Evolutionary conservation across 1,139 yeast species (phyloP).

Genomic region (Kodamaea sp.): DNA sequence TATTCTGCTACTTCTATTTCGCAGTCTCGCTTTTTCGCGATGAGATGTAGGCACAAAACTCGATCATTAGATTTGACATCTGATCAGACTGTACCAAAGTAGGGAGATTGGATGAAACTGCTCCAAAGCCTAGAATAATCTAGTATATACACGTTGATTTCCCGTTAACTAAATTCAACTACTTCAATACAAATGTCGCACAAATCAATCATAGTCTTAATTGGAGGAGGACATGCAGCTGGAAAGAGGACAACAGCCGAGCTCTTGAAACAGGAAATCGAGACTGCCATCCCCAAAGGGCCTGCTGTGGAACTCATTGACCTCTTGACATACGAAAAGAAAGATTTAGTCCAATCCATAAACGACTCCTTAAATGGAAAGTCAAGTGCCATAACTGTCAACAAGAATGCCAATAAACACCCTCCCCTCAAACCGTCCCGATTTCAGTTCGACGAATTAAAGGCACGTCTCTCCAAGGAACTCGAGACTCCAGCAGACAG

Average conservation of each 20-base stretch:
- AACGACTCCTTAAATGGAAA: constrained; percentile 1
- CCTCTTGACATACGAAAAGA: constrained; percentile 26
- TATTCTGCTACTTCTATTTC: no score
- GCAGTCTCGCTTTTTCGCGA: no score
- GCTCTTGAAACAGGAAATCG: constrained; percentile 31
- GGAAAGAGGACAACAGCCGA: constrained; percentile 53
- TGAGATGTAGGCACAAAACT: no score
- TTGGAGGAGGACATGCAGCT: constrained; percentile 78
- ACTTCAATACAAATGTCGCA: no score
- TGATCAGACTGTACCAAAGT: no score
- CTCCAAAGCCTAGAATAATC: no score
- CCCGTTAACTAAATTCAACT: no score
- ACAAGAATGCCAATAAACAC: constrained; percentile 17
- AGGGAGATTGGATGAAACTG: no score
- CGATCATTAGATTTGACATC: no score
- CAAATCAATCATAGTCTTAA: constrained; percentile 45
- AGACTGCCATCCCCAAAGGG: constrained; percentile 14
- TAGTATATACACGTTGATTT: no score
- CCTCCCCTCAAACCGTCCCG: constrained; percentile 42
- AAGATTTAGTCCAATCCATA: constrained; percentile 1
- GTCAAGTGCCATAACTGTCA: constrained; percentile 36
- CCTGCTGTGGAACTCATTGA: constrained; percentile 31
- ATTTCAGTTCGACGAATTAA: constrained; percentile 33
- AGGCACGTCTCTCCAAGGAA: constrained; percentile 16
- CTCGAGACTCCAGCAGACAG: constrained; percentile 9